Evolutionary conservation across 768 basidiomycete species (phyloP).

Genomic region (Pulveroboletus sp.): DNA sequence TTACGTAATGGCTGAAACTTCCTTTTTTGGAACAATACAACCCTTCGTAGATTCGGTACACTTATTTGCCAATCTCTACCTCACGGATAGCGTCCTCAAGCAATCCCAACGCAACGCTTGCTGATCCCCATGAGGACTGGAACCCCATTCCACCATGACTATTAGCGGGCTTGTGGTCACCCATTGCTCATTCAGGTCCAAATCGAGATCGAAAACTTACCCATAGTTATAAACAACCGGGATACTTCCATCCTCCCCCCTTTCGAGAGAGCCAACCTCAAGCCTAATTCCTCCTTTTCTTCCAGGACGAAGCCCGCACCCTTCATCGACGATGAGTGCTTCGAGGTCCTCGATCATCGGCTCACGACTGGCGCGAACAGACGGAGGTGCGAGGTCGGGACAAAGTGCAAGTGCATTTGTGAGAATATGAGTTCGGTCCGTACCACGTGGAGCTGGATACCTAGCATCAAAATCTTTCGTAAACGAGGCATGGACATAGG

Average conservation of each 20-base stretch:
- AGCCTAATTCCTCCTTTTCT: conserved; percentile 59
- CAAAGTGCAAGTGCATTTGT: conserved; percentile 48
- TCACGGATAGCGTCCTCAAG: conserved; percentile 40
- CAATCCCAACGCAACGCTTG: conserved; percentile 45
- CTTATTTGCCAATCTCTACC: neutral
- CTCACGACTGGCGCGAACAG: conserved; percentile 42
- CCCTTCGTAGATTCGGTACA: neutral
- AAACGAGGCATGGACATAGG: neutral
- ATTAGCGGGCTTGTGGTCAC: neutral
- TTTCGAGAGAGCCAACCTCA: conserved; percentile 35
- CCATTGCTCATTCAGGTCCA: neutral
- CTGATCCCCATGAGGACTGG: conserved; percentile 65
- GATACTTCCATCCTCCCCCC: conserved; percentile 28
- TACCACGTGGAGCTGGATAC: conserved; percentile 63
- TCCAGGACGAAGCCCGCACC: conserved; percentile 64
- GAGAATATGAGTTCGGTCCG: conserved; percentile 61
- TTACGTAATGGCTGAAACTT: neutral
- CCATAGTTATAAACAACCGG: conserved; percentile 67
- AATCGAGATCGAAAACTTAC: conserved; percentile 32
- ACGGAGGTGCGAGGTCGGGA: conserved; percentile 57
- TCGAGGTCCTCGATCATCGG: conserved; percentile 51
- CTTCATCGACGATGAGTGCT: conserved; percentile 47
- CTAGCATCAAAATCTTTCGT: conserved; percentile 27
- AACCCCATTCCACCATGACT: conserved; percentile 41
- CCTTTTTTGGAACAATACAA: neutral